phyloP scores from a whole-genome alignment of 2,329 filamentous ascomycete genomes.

The Botrytis deweyae region DNA sequence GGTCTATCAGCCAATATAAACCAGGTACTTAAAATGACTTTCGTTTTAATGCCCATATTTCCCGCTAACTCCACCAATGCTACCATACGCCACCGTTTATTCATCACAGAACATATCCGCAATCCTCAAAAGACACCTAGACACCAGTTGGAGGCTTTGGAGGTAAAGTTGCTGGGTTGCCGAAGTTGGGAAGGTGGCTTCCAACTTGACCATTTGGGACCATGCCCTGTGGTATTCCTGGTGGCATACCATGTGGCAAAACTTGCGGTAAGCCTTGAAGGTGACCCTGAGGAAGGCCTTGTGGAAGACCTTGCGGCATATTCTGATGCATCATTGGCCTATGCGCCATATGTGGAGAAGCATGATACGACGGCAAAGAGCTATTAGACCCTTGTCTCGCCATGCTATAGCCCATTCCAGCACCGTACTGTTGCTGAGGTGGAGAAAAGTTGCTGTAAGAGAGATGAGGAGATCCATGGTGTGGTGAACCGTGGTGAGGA shows the following conservation, averaged over 20 bases:
- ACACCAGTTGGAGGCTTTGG: constrained; percentile 52
- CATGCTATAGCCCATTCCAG: constrained; percentile 41
- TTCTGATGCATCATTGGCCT: constrained; percentile 40
- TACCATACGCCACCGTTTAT: constrained; percentile 39
- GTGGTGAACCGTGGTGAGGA: constrained; percentile 38
- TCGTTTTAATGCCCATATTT: constrained; percentile 36
- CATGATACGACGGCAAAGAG: constrained; percentile 41
- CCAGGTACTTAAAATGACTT: constrained; percentile 33
- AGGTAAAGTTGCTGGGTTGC: constrained; percentile 53
- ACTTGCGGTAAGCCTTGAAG: constrained; percentile 31
- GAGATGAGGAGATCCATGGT: constrained; percentile 44
- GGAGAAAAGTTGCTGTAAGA: constrained; percentile 43
- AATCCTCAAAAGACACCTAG: constrained; percentile 30
- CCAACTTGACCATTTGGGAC: constrained; percentile 38
- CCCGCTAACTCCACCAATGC: constrained; percentile 41
- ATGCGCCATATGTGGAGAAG: constrained; percentile 40
- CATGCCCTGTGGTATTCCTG: constrained; percentile 33
- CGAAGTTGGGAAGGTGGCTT: constrained; percentile 56
- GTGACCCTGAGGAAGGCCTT: constrained; percentile 27
- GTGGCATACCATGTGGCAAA: constrained; percentile 33
- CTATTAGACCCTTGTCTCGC: constrained; percentile 41
- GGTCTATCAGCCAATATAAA: constrained; percentile 38
- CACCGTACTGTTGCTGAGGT: constrained; percentile 38
- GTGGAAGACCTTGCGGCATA: constrained; percentile 34
- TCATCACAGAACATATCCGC: constrained; percentile 33